Conservation (phyloP, 2,329 filamentous ascomycete species). For the Pseudodiploospora longispora region DNA sequence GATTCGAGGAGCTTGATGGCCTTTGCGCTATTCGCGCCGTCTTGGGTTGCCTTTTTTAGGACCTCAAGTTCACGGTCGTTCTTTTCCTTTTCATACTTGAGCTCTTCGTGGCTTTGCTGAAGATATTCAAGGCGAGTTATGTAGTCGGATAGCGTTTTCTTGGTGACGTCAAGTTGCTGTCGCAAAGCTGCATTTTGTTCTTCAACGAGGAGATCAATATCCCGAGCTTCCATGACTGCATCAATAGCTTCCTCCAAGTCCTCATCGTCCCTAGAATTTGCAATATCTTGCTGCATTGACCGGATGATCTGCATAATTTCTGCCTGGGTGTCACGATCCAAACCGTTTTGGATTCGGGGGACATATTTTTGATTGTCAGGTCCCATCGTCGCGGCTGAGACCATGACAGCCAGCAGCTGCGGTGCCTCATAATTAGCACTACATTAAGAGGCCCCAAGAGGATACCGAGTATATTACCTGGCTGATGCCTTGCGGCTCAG, state of each 20-base stretch:
- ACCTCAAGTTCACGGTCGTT: constrained; percentile 46
- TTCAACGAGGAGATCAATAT: constrained; percentile 49
- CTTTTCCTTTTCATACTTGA: constrained; percentile 55
- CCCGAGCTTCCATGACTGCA: constrained; percentile 35
- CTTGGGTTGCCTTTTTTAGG: constrained; percentile 39
- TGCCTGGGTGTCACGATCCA: constrained; percentile 35
- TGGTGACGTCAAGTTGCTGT: constrained; percentile 43
- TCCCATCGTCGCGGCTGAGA: constrained; percentile 53
- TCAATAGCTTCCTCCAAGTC: constrained; percentile 32
- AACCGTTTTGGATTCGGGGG: constrained; percentile 30
- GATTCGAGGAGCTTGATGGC: constrained; percentile 46
- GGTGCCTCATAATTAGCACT: constrained; percentile 19
- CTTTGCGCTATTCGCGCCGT: constrained; percentile 44
- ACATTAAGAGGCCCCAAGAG: neutral
- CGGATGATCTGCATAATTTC: constrained; percentile 38
- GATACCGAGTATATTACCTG: constrained; percentile 30
- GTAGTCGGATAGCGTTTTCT: constrained; percentile 50
- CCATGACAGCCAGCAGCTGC: constrained; percentile 54
- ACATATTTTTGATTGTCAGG: constrained; percentile 49
- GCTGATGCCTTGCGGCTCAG: constrained; percentile 44
- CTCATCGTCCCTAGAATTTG: constrained; percentile 27
- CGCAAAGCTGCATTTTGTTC: constrained; percentile 44
- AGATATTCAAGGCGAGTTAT: constrained; percentile 52
- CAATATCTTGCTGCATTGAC: constrained; percentile 31
- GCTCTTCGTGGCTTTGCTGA: constrained; percentile 54